Evolutionary conservation across 2,329 filamentous ascomycete species (phyloP).

Genomic region (Hymenoscyphus infarciens): DNA sequence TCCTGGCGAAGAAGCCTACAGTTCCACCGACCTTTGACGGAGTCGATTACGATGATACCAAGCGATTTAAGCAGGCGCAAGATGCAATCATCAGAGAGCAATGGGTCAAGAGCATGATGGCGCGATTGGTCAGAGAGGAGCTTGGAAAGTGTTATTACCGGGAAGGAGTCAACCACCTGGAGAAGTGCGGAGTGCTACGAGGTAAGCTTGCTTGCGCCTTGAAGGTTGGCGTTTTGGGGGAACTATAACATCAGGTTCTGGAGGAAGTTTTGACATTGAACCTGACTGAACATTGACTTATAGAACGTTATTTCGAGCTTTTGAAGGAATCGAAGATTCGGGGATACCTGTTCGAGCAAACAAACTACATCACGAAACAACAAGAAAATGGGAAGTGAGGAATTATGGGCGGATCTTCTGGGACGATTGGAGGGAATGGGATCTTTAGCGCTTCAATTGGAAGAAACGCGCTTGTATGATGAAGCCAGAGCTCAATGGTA

Average conservation of each 20-base stretch:
- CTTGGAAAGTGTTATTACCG: slow-evolving; percentile 80
- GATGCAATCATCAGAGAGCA: slow-evolving; percentile 81
- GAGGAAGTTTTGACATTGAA: neutral
- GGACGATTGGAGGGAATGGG: neutral
- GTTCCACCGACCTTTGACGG: slow-evolving; percentile 82
- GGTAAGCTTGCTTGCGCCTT: slow-evolving; percentile 50
- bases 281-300: slow-evolving; percentile 15
- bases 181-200: slow-evolving; percentile 80
- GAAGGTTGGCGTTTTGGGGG: neutral
- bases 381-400: slow-evolving; percentile 15
- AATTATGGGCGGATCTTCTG: neutral
- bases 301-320: slow-evolving; percentile 76
- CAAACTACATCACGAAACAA: slow-evolving; percentile 64
- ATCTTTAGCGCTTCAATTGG: slow-evolving; percentile 1
- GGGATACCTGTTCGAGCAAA: slow-evolving; percentile 76
- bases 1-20: slow-evolving; percentile 79
- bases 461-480: neutral
- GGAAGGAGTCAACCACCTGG: slow-evolving; percentile 82
- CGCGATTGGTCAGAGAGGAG: slow-evolving; percentile 75
- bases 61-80: slow-evolving; percentile 75
- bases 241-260: neutral
- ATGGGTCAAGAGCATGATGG: slow-evolving; percentile 90
- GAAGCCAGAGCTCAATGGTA: neutral
- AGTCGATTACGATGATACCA: slow-evolving; percentile 81
- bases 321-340: slow-evolving; percentile 73